phyloP scores from a whole-genome alignment of 768 basidiomycete genomes.

The Lactarius quietus region DNA sequence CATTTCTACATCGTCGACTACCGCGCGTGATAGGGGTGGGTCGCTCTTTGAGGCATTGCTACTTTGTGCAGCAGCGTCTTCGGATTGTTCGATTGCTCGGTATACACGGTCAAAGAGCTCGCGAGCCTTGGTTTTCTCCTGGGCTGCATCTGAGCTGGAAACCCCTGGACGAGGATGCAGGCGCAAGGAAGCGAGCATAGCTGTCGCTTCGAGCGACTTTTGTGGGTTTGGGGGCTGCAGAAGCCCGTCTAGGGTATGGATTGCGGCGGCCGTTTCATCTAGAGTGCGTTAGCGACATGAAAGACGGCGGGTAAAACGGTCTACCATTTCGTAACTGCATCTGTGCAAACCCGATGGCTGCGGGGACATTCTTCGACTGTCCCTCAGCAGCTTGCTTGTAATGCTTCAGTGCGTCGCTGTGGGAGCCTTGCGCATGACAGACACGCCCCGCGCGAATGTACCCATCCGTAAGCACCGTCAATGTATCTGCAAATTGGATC shows the following conservation, averaged over 20 bases:
- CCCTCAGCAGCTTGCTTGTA: constrained; percentile 65
- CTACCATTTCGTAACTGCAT: constrained; percentile 83
- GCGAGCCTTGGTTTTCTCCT: constrained; percentile 71
- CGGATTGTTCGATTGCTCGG: constrained; percentile 57
- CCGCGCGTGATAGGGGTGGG: constrained; percentile 30
- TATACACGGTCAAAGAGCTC: constrained; percentile 76
- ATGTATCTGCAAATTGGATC: constrained; percentile 89
- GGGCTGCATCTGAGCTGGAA: constrained; percentile 63
- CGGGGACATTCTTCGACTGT: constrained; percentile 70
- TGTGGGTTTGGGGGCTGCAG: constrained; percentile 62
- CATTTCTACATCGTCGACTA: constrained; percentile 79
- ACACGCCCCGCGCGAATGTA: constrained; percentile 81
- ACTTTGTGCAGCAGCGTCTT: constrained; percentile 44
- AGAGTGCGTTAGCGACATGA: constrained; percentile 2
- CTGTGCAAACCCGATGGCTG: constrained; percentile 82
- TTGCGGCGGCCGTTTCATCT: constrained; percentile 84
- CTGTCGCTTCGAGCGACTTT: constrained; percentile 76
- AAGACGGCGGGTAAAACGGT: constrained; percentile 18
- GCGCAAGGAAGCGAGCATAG: constrained; percentile 88
- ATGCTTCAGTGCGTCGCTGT: constrained; percentile 63
- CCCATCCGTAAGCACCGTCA: constrained; percentile 80
- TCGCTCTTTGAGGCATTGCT: constrained; percentile 21
- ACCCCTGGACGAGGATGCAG: constrained; percentile 77
- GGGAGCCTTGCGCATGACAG: constrained; percentile 64
- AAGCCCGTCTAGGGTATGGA: constrained; percentile 78